phyloP scores from a whole-genome alignment of 1,139 yeast genomes.

The Diutina sp. region DNA sequence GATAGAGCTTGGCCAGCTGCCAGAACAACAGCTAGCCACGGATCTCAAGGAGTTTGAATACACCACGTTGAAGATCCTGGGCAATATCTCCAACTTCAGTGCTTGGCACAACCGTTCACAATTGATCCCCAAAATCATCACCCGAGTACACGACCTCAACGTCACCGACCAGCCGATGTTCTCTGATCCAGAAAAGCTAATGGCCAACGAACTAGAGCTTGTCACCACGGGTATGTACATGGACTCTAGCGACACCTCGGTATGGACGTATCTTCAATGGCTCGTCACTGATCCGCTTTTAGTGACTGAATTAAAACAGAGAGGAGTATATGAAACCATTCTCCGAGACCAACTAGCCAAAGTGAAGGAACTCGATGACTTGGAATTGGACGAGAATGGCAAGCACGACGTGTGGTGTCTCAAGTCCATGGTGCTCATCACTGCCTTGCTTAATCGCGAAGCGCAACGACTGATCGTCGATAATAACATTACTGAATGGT shows the following conservation, averaged over 20 bases:
- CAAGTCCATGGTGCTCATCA: conserved; percentile 36
- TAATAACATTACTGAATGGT: conserved; percentile 15
- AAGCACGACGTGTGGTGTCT: conserved; percentile 60
- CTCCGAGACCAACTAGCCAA: conserved; percentile 25
- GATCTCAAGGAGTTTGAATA: conserved; percentile 50
- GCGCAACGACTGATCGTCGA: conserved; percentile 6
- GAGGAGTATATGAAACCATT: conserved; percentile 12
- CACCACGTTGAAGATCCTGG: conserved; percentile 34
- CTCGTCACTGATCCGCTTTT: conserved; percentile 45
- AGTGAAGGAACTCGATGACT: conserved; percentile 42
- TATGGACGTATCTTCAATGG: conserved; percentile 88
- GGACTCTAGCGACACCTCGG: conserved; percentile 88
- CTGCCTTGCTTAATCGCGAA: conserved; percentile 11
- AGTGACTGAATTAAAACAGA: conserved; percentile 9
- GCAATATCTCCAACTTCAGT: conserved; percentile 67
- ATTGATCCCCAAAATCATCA: conserved; percentile 40
- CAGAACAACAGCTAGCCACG: conserved; percentile 14
- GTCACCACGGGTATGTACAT: conserved; percentile 80
- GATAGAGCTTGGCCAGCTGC: conserved; percentile 21
- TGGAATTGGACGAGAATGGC: conserved; percentile 46
- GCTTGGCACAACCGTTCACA: conserved; percentile 92
- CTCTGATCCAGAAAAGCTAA: conserved; percentile 16
- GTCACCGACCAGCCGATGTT: not conserved
- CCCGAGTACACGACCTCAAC: conserved; percentile 8
- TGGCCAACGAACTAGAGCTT: conserved; percentile 50